Evolutionary conservation across 176 grass and related monocot species (phyloP).

Genomic region (Tillandsia leiboldiana): DNA sequence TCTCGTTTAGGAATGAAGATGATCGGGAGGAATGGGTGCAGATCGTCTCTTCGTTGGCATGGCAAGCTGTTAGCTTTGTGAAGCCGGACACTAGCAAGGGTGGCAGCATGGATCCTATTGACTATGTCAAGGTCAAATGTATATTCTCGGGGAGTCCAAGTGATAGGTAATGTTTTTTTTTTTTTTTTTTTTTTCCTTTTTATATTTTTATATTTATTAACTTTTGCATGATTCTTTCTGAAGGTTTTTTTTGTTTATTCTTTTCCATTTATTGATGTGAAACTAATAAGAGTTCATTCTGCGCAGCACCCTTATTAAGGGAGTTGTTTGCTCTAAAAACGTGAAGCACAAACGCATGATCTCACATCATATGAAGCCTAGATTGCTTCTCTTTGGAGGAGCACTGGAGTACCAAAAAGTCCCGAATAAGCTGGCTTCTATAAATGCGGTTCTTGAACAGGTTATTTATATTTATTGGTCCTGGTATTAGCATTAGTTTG

Average conservation of each 20-base stretch:
- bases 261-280: slow-evolving; percentile 14
- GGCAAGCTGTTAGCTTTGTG: slow-evolving; percentile 77
- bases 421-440: slow-evolving; percentile 71
- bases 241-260: slow-evolving; percentile 8
- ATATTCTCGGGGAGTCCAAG: slow-evolving; percentile 57
- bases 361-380: slow-evolving; percentile 54
- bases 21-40: slow-evolving; percentile 52
- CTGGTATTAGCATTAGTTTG: slow-evolving; percentile 2
- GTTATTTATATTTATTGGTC: slow-evolving; percentile 23
- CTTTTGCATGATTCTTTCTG: slow-evolving; percentile 5
- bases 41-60: slow-evolving; percentile 61
- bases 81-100: slow-evolving; percentile 87
- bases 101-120: slow-evolving; percentile 76
- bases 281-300: slow-evolving; percentile 38
- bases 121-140: slow-evolving; percentile 93
- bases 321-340: slow-evolving; percentile 94
- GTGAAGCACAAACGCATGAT: slow-evolving; percentile 91
- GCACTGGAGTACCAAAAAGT: slow-evolving; percentile 74
- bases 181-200: no score
- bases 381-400: slow-evolving; percentile 82
- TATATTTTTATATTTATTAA: slow-evolving; percentile 5
- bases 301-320: slow-evolving; percentile 67
- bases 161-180: slow-evolving; percentile 42
- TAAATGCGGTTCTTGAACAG: slow-evolving; percentile 70
- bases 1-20: slow-evolving; percentile 32